Base-by-base conservation (phyloP, 2,329 filamentous ascomycete species). In the Arachnopeziza araneosa region DNA sequence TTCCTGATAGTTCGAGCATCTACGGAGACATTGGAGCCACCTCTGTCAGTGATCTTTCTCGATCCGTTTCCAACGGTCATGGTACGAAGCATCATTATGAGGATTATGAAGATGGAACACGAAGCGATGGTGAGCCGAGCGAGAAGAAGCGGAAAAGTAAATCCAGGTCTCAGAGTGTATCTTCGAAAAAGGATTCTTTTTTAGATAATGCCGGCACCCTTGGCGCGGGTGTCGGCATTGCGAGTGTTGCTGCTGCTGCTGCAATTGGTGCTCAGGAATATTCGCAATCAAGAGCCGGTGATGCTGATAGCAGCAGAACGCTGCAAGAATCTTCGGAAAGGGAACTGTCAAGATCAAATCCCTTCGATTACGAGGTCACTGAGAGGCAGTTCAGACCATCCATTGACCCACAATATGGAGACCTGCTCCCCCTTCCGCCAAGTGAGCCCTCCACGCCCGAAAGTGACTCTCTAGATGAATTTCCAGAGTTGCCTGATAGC, bases 161-260 rank as follows among this genome's bases (percentile, higher is more conserved):
- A 54, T 68, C 66, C n/a, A 66, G 63, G 60, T 67, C 63, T 54
- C 65, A 59, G 55, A 68, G 64, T 58, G 57, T 61, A 49, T 66
- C 67, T 60, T 66, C 66, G 21, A 69, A 70, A 56, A 75, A 77
- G 73, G 74, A 80, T 76, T 83, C 83, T 87, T 87, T 87, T 86
- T 86, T 87, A 87, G 85, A 75, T 87, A 84, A 82, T 80, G 82
- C 85, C 84, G 84, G 78, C 81, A 87, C 80, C 80, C 78, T 82
- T 83, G 84, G 84, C 84, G 82, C 81, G 79, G 83, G 84, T 87
- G 84, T 77, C 83, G 84, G 85, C 81, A 72, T 82, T 75, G 79
- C 77, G 77, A 78, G 79, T 74, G 78, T 76, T 72, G 78, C 75
- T 64, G 64, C 65, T 64, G 69, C n/a, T 5, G 26, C 26, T 5